Evolutionary conservation across 2,329 filamentous ascomycete genomes (phyloP).

Genomic region (Xylariaceae sp.): DNA sequence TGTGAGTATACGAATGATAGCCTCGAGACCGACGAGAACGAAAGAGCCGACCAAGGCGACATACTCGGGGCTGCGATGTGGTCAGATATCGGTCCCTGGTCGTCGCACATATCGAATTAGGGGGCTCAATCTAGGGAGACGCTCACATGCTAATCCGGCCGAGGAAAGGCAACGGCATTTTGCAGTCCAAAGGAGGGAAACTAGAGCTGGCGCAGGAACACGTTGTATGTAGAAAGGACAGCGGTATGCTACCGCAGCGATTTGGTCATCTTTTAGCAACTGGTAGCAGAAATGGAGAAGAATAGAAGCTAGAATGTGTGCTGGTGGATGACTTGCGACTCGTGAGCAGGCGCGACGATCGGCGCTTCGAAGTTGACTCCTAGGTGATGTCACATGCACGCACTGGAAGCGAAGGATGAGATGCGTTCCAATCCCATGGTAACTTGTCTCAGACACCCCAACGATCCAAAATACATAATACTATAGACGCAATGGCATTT

Average conservation of each 20-base stretch:
- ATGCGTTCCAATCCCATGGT: not conserved
- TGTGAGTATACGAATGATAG: constrained; percentile 78
- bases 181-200: not conserved
- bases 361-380: not conserved
- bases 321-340: too few species aligned
- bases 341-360: not conserved
- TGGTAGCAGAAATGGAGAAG: not conserved
- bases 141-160: constrained; percentile 36
- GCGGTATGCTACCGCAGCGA: constrained; percentile 16
- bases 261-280: constrained; percentile 11
- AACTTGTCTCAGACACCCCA: not conserved
- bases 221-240: constrained; percentile 8
- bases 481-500: too few species aligned
- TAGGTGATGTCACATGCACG: constrained; percentile 19
- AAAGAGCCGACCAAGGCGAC: constrained; percentile 81
- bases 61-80: constrained; percentile 67
- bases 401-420: not conserved
- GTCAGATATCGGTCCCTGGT: constrained; percentile 10
- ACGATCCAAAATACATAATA: too few species aligned
- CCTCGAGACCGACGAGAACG: constrained; percentile 75
- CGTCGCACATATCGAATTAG: not conserved
- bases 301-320: not conserved
- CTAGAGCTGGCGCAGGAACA: too few species aligned
- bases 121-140: not conserved
- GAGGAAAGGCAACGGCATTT: constrained; percentile 36